Evolutionary conservation across 495 filamentous ascomycete species (phyloP).

Genomic region (Entonaema liquescens): DNA sequence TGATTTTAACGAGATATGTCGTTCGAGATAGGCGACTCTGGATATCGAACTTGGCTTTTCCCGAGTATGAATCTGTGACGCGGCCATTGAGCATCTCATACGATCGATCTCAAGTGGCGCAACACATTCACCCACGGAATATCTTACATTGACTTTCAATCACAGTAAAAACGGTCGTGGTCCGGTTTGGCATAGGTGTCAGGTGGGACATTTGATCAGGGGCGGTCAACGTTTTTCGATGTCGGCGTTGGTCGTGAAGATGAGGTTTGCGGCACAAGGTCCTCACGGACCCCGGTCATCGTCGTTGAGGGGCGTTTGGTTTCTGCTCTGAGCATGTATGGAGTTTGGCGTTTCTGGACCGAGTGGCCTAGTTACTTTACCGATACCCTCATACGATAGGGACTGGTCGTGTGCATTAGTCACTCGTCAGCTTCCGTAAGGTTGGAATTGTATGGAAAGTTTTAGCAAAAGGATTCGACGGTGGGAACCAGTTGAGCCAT

Average conservation of each 20-base stretch:
- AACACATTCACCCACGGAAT: constrained; percentile 12
- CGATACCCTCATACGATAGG: constrained; percentile 39
- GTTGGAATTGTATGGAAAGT: constrained; percentile 8
- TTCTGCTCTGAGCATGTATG: constrained; percentile 19
- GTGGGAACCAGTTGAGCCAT: constrained; percentile 8
- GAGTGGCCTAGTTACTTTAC: constrained; percentile 40
- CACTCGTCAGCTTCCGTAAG: constrained; percentile 3
- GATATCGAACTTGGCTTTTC: constrained; percentile 29
- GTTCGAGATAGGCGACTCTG: constrained; percentile 21
- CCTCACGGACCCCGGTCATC: background rate
- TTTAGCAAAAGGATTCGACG: constrained; percentile 8
- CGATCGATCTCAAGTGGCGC: constrained; percentile 25
- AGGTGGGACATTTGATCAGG: constrained; percentile 20
- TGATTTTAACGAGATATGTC: constrained; percentile 23
- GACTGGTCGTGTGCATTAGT: constrained; percentile 6
- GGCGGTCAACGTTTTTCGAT: background rate
- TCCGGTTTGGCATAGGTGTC: constrained; percentile 17
- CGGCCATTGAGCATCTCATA: constrained; percentile 24
- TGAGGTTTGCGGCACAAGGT: constrained; percentile 10
- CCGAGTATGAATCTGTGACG: constrained; percentile 31
- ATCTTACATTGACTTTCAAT: constrained; percentile 38
- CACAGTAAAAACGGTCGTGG: constrained; percentile 23
- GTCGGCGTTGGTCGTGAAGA: constrained; percentile 22
- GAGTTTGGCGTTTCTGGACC: constrained; percentile 43
- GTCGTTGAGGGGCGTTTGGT: background rate